These are phyloP conservation scores for Tricholoma sp. DNA, from an alignment of 768 basidiomycete species.

Conservation along the genomic window DNA sequence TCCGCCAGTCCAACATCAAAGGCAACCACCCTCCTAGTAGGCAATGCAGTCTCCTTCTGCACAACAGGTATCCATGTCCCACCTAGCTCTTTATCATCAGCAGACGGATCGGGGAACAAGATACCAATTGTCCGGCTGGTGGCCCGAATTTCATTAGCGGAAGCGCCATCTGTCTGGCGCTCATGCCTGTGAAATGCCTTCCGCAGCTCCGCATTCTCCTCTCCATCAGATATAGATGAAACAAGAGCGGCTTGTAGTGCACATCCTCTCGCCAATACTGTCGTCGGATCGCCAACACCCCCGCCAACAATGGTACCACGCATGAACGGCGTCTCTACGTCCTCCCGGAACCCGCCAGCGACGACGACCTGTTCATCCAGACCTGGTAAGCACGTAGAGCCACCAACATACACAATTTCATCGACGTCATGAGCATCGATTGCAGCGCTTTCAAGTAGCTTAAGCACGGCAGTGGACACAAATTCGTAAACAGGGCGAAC, in stretches of 20 bases:
- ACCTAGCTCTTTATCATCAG: constrained; percentile 41
- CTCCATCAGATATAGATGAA: constrained; percentile 38
- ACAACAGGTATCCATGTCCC: constrained; percentile 66
- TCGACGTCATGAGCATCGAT: constrained; percentile 66
- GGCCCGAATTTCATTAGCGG: constrained; percentile 41
- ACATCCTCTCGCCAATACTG: constrained; percentile 71
- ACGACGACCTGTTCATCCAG: constrained; percentile 54
- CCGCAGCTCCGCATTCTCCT: constrained; percentile 45
- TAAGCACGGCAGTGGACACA: constrained; percentile 45
- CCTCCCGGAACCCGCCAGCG: constrained; percentile 52
- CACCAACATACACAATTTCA: constrained; percentile 78
- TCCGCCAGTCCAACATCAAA: constrained; percentile 51
- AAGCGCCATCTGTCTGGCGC: constrained; percentile 17
- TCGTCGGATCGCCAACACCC: constrained; percentile 72
- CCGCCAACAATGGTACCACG: constrained; percentile 66
- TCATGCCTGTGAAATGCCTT: constrained; percentile 38
- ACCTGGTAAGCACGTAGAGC: constrained; percentile 69
- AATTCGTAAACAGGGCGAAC: constrained; percentile 54
- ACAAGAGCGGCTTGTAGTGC: constrained; percentile 70
- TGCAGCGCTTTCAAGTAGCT: constrained; percentile 45
- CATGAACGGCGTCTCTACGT: constrained; percentile 60
- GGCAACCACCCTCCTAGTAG: constrained; percentile 53
- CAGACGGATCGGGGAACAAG: constrained; percentile 49
- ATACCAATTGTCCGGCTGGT: constrained; percentile 61
- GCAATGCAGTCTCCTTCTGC: constrained; percentile 66